These are phyloP conservation scores for Breynia disticha DNA, from an alignment of 441 rosid genomes.

Conservation along the genomic window DNA sequence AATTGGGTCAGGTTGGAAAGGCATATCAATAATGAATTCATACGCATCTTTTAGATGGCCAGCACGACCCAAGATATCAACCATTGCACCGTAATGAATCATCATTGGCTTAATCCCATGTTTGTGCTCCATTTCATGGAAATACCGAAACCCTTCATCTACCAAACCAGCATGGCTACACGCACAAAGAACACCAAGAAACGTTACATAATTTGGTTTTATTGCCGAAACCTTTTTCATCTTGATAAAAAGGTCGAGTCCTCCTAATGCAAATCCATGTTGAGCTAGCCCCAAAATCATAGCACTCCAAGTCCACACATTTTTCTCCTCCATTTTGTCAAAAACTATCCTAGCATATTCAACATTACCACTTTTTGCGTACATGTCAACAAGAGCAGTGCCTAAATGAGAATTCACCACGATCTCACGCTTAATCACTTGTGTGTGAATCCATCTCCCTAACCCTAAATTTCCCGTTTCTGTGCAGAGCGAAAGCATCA, in stretches of 20 bases:
- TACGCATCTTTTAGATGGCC: slow-evolving; percentile 54
- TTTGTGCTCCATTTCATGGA: slow-evolving; percentile 47
- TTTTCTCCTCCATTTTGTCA: slow-evolving; percentile 39
- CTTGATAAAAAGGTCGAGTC: slow-evolving; percentile 36
- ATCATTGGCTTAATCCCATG: slow-evolving; percentile 58
- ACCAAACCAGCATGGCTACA: slow-evolving; percentile 74
- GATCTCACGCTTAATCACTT: slow-evolving; percentile 43
- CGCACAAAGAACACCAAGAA: slow-evolving; percentile 76
- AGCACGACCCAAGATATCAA: slow-evolving; percentile 60
- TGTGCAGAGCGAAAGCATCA: slow-evolving; percentile 42
- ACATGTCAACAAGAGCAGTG: slow-evolving; percentile 77
- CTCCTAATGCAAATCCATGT: slow-evolving; percentile 55
- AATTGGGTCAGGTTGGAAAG: slow-evolving; percentile 45
- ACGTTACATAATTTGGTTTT: slow-evolving; percentile 68
- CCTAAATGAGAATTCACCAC: slow-evolving; percentile 47
- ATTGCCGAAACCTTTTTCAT: slow-evolving; percentile 38
- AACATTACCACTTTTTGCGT: slow-evolving; percentile 54
- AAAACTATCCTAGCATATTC: slow-evolving; percentile 43
- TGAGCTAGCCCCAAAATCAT: slow-evolving; percentile 85
- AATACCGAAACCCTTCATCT: slow-evolving; percentile 56
- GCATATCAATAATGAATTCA: slow-evolving; percentile 33
- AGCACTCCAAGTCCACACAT: slow-evolving; percentile 89
- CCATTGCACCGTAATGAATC: slow-evolving; percentile 65
- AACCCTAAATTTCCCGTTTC: slow-evolving; percentile 50
- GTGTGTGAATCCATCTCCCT: slow-evolving; percentile 63